Evolutionary conservation across 805 yeast species (phyloP).

Genomic region (Kregervanrija delftensis): DNA sequence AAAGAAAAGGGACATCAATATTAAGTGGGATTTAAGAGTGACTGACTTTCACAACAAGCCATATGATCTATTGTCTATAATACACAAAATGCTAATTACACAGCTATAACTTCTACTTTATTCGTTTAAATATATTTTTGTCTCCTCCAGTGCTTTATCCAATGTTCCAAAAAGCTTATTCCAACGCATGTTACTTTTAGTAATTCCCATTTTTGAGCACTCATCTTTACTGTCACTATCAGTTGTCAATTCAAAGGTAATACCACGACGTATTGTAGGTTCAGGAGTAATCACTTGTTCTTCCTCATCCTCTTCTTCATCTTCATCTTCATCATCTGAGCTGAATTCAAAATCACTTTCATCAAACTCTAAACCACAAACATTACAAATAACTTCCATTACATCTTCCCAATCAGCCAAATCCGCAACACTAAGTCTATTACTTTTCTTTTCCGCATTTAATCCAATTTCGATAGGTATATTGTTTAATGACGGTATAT

Average conservation of each 20-base stretch:
- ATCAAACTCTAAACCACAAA: conserved; percentile 28
- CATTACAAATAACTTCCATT: conserved; percentile 28
- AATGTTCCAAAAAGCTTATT: conserved; percentile 14
- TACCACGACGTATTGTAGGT: background rate
- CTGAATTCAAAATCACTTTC: conserved; percentile 25
- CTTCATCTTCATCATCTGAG: conserved; percentile 9
- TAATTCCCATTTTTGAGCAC: background rate
- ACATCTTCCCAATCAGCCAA: conserved; percentile 29
- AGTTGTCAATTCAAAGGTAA: background rate
- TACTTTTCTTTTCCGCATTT: conserved; percentile 4
- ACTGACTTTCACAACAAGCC: no score
- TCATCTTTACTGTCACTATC: conserved; percentile 3
- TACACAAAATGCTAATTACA: background rate
- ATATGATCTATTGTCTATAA: background rate
- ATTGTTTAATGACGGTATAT: conserved; percentile 15
- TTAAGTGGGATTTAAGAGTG: no score
- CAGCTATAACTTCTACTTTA: no score
- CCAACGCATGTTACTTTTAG: conserved; percentile 9
- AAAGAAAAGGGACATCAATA: no score
- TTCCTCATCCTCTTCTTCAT: conserved; percentile 8
- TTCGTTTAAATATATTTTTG: background rate
- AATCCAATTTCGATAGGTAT: conserved; percentile 24
- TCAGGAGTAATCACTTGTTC: background rate
- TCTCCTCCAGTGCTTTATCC: conserved; percentile 20
- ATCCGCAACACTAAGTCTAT: conserved; percentile 14